phyloP scores from a whole-genome alignment of 2,329 filamentous ascomycete genomes.

The Ophiostoma sp. region DNA sequence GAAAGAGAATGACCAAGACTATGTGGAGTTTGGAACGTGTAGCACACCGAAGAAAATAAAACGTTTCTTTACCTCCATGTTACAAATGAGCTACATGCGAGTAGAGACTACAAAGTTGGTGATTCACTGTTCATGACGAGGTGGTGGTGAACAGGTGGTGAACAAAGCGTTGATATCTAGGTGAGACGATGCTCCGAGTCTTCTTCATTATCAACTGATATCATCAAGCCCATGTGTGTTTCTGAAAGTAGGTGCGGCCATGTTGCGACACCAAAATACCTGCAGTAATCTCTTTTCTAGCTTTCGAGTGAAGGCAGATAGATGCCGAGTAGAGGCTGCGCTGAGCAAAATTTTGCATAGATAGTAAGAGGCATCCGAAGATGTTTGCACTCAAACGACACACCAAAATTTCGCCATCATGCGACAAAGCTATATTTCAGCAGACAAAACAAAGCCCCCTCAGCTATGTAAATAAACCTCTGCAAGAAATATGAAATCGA shows the following conservation, averaged over 20 bases:
- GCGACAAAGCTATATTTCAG: no score
- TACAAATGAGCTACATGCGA: neutral
- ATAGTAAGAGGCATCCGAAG: no score
- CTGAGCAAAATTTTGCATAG: no score
- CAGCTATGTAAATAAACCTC: no score
- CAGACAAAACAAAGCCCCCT: no score
- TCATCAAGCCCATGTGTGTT: neutral
- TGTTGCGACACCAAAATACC: neutral
- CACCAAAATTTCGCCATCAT: no score
- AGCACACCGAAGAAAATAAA: neutral
- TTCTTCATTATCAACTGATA: neutral
- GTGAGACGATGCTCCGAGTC: neutral
- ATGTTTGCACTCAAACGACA: no score
- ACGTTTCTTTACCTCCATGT: neutral
- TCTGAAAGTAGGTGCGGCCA: neutral
- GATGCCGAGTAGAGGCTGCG: no score
- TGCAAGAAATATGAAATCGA: no score
- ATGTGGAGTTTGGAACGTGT: neutral
- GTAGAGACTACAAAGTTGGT: neutral
- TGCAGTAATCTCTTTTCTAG: no score
- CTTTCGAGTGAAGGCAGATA: no score
- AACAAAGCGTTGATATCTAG: neutral
- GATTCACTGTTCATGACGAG: neutral
- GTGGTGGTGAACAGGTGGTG: neutral
- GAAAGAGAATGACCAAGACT: no score